phyloP scores from a whole-genome alignment of 768 basidiomycete species.

The Lactarius pseudohatsudake region DNA sequence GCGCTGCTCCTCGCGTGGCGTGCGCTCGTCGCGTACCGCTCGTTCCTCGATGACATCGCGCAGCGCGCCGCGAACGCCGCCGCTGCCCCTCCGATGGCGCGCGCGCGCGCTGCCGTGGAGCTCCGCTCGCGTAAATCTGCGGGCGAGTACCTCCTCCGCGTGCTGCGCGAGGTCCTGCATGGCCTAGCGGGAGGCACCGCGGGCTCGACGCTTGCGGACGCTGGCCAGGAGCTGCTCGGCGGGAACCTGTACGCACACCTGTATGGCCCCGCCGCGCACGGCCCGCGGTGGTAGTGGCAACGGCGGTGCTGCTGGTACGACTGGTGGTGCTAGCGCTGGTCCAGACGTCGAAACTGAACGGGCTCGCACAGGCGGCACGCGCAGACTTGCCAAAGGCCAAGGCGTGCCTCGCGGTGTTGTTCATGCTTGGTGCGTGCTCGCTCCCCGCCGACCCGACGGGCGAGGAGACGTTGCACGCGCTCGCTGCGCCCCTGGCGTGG shows the following conservation, averaged over 20 bases:
- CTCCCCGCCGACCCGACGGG: conserved; percentile 9
- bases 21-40: conserved; percentile 12
- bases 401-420: conserved; percentile 16
- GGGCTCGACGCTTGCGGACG: not conserved
- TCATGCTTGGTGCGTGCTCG: conserved; percentile 21
- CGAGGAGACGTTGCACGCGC: conserved; percentile 7
- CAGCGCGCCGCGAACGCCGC: not conserved
- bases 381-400: conserved; percentile 15
- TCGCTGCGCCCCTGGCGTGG: conserved; percentile 14
- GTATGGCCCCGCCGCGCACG: not conserved
- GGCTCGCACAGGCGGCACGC: not conserved
- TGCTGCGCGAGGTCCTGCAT: not conserved
- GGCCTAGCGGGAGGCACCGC: not conserved
- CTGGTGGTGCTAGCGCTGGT: not conserved
- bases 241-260: not conserved
- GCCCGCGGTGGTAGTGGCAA: not conserved
- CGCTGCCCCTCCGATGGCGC: no score
- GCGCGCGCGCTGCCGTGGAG: not conserved
- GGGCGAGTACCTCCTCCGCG: conserved; percentile 1
- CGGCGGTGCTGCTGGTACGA: not conserved
- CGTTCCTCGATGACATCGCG: conserved; percentile 9
- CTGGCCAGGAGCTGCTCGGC: not conserved
- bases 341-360: not conserved
- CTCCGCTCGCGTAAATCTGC: not conserved
- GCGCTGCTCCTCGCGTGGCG: conserved; percentile 16